Evolutionary conservation across 2,329 filamentous ascomycete genomes (phyloP).

Genomic region (Gaeumannomyces tritici): DNA sequence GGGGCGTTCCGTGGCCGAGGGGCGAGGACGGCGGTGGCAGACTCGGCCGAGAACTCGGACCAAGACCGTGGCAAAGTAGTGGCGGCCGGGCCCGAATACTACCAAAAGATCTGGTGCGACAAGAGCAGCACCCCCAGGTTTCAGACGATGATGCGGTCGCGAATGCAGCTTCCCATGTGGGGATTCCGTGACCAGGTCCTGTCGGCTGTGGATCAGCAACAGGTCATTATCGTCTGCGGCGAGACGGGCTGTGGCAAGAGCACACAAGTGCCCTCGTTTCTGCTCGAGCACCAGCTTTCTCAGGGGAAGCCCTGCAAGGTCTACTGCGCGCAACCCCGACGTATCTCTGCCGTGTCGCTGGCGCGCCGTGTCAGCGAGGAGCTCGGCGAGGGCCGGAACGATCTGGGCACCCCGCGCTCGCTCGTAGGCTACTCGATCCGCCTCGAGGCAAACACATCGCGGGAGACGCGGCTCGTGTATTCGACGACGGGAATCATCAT

Average conservation of each 20-base stretch:
- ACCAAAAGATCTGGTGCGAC: conserved; percentile 49
- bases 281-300: conserved; percentile 79
- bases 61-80: conserved; percentile 31
- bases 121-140: conserved; percentile 53
- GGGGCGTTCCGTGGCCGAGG: conserved; percentile 62
- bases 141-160: conserved; percentile 67
- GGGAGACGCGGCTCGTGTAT: conserved; percentile 77
- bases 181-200: conserved; percentile 72
- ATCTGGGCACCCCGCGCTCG: conserved; percentile 73
- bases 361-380: conserved; percentile 92
- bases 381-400: conserved; percentile 72
- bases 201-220: conserved; percentile 64
- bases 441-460: conserved; percentile 76
- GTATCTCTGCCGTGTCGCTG: conserved; percentile 92
- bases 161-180: conserved; percentile 85
- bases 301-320: conserved; percentile 79
- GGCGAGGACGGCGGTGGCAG: conserved; percentile 32
- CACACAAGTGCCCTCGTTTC: conserved; percentile 90
- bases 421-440: conserved; percentile 92
- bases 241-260: conserved; percentile 95
- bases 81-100: conserved; percentile 33
- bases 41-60: conserved; percentile 36
- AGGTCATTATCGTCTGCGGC: conserved; percentile 88
- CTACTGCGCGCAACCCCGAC: conserved; percentile 88
- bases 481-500: conserved; percentile 92